Evolutionary conservation across 768 basidiomycete species (phyloP), one percentile per base, ranked within the genome.

Genomic region (Naganishia onofrii): DNA sequence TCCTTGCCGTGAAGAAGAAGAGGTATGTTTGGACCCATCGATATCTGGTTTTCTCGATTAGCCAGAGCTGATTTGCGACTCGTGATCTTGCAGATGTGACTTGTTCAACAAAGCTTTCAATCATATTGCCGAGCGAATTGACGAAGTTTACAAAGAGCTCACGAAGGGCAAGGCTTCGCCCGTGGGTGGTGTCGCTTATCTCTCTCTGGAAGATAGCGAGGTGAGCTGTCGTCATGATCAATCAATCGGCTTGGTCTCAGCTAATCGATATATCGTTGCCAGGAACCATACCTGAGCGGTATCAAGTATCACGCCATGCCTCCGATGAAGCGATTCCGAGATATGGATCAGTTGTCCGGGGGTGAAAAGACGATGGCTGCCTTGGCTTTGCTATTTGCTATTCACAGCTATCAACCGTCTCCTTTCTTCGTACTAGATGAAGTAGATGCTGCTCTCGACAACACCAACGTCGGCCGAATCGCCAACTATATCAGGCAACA

Each of bases 261-360:
- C n/a, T 19, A 36, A 46, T 3, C 32, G 3, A 38, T 21, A 15
- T 54, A 55, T 17, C 60, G 66, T 44, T 68, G 32, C 26, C 34
- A 90, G 90, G 90, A 91, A 81, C 91, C 92, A 0, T 93, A 93
- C 73, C 84, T 84, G 26, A 88, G 87, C 44, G 92, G 96, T 66
- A 92, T 99, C 83, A 97, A 96, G 81, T 98, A 98, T 79, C 95
- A 98, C 77, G 94, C 95, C 0, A 99, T 98, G 96, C 96, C 96
- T 0, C 96, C 96, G 0, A 95, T 97, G 89, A 99, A 99, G 80
- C 90, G 93, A 1, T 98, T 98, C 85, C 86, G 94, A 71, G 96
- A 98, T 78, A 98, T 98, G 94, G 94, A 97, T 70, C 95, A 98
- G 79, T 84, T 98, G 17, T 98, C 94, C 0, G 96, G 95, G 66